Evolutionary conservation across 805 yeast species (phyloP).

Genomic region (Metschnikowia lochheadii): DNA sequence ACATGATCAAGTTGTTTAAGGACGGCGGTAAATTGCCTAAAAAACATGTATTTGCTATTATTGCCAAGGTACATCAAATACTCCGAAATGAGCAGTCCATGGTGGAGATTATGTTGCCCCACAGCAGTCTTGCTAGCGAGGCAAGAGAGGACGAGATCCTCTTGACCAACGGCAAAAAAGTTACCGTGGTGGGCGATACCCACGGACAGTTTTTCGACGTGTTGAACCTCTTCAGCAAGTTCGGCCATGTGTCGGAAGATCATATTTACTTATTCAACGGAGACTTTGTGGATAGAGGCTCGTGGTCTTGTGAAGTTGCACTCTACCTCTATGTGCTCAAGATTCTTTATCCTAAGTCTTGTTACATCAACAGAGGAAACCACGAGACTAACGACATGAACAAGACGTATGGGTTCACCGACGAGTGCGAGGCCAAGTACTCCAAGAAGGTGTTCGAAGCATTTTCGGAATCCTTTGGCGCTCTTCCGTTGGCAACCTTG

Average conservation of each 20-base stretch:
- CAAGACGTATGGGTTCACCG: slow-evolving; percentile 92
- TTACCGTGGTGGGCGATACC: slow-evolving; percentile 95
- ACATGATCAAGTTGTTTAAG: slow-evolving; percentile 68
- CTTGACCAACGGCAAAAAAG: slow-evolving; percentile 34
- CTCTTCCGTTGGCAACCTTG: slow-evolving; percentile 80
- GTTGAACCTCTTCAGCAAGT: slow-evolving; percentile 67
- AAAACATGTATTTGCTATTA: slow-evolving; percentile 76
- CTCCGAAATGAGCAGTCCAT: slow-evolving; percentile 66
- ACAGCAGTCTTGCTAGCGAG: slow-evolving; percentile 20
- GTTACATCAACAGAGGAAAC: slow-evolving; percentile 87
- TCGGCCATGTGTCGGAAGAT: slow-evolving; percentile 61
- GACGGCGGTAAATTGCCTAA: slow-evolving; percentile 73
- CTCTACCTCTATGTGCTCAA: slow-evolving; percentile 73
- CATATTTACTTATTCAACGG: slow-evolving; percentile 91
- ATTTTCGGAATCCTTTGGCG: slow-evolving; percentile 81
- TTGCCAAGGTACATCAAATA: slow-evolving; percentile 64
- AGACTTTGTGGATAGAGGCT: slow-evolving; percentile 96
- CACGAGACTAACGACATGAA: slow-evolving; percentile 98
- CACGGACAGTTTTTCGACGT: slow-evolving; percentile 96
- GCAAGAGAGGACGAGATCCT: slow-evolving; percentile 22
- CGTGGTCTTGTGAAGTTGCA: slow-evolving; percentile 98
- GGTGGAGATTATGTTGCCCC: slow-evolving; percentile 58
- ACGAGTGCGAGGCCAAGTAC: slow-evolving; percentile 90
- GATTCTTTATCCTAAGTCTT: slow-evolving; percentile 62
- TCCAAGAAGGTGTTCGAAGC: slow-evolving; percentile 73